Conservation (phyloP, 148 eudicot genomes). For the Pharnaceum exiguum region DNA sequence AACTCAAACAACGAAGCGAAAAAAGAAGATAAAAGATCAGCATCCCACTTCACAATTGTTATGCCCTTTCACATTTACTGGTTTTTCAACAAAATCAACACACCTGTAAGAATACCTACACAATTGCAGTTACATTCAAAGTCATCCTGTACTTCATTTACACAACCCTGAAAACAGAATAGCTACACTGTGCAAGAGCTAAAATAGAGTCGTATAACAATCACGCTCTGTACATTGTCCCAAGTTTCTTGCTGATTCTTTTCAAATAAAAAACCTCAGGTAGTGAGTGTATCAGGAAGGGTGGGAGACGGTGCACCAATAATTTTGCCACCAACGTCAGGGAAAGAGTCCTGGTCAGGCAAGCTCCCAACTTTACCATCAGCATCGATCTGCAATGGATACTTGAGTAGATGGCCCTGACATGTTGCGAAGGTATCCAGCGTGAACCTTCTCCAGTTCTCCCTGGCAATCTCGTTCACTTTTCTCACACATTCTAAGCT, state of each 20-base stretch:
- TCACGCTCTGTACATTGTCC: background rate
- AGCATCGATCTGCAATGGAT: conserved; percentile 47
- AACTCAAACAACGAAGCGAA: too few species aligned
- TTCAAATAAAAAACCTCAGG: conserved; percentile 12
- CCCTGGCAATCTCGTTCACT: conserved; percentile 51
- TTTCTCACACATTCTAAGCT: conserved; percentile 54
- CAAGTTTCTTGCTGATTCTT: background rate
- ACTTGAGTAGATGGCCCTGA: conserved; percentile 61
- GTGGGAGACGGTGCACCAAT: conserved; percentile 43
- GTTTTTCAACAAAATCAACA: too few species aligned
- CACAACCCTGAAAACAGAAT: too few species aligned
- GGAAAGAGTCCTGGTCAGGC: conserved; percentile 52
- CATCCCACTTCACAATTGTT: too few species aligned
- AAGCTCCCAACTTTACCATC: conserved; percentile 50
- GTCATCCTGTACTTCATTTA: too few species aligned
- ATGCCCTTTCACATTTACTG: too few species aligned
- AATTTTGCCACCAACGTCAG: conserved; percentile 61
- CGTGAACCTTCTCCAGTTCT: conserved; percentile 55
- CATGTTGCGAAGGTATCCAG: conserved; percentile 31
- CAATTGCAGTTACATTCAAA: too few species aligned
- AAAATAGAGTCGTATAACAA: background rate
- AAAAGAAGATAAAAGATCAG: too few species aligned
- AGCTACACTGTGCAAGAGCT: conserved; percentile 14
- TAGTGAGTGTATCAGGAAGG: conserved; percentile 52
- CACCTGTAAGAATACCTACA: too few species aligned